Conservation (phyloP, 2,329 filamentous ascomycete species). For the Claviceps cyperi region DNA sequence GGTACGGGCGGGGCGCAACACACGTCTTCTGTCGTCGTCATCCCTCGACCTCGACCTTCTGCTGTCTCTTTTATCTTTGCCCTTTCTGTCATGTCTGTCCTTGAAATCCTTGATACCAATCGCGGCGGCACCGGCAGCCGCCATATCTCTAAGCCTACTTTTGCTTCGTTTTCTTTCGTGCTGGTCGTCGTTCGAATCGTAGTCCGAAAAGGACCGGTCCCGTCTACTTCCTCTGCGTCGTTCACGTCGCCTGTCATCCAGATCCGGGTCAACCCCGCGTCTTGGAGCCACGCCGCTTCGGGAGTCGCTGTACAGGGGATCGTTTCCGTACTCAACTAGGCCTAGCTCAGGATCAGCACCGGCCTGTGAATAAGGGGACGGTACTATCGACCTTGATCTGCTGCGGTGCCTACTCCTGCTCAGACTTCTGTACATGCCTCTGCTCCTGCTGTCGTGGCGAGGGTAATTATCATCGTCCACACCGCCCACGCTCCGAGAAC, state of each 20-base stretch:
- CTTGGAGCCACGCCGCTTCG: constrained; percentile 18
- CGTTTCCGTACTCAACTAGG: constrained; percentile 51
- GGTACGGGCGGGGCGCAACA: constrained; percentile 6
- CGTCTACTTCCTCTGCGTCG: constrained; percentile 21
- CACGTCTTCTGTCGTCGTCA: constrained; percentile 10
- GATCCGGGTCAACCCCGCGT: constrained; percentile 34
- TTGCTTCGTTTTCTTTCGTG: constrained; percentile 33
- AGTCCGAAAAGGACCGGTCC: constrained; percentile 21
- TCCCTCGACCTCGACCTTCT: constrained; percentile 17
- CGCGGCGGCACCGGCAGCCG: constrained; percentile 39
- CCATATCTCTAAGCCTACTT: constrained; percentile 39
- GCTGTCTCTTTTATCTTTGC: constrained; percentile 25
- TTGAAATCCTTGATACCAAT: constrained; percentile 48
- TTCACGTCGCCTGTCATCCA: constrained; percentile 27
- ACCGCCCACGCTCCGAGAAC: constrained; percentile 16
- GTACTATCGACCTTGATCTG: constrained; percentile 37
- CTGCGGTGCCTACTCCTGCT: constrained; percentile 17
- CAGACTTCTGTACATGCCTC: constrained; percentile 16
- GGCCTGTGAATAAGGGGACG: constrained; percentile 34
- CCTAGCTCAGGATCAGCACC: constrained; percentile 52
- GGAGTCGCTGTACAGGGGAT: constrained; percentile 34
- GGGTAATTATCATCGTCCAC: constrained; percentile 22
- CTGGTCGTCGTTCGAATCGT: constrained; percentile 14
- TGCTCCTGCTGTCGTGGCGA: constrained; percentile 19
- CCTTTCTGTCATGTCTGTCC: constrained; percentile 24